Base-by-base conservation (phyloP, 345 rosid genomes). In the Corchorus olitorius region DNA sequence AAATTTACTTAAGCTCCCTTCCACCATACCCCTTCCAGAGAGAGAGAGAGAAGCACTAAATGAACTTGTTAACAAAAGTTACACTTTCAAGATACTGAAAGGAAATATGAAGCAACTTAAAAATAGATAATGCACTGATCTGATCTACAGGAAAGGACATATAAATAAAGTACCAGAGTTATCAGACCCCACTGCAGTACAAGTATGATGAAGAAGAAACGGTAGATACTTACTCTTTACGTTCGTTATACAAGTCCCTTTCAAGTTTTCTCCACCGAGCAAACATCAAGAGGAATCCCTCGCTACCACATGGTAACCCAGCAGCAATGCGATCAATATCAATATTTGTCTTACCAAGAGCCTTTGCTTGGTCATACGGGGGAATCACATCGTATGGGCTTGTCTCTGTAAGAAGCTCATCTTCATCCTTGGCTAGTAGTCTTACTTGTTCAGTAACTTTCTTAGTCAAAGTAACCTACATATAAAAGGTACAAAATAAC, bases 201-300 rank as follows among this genome's bases (percentile, higher is more conserved):
- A 75, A 43, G 39, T 73, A 53, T 64, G 14, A 76, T 41, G 27
- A 72, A 75, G 75, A 43, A 79, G 54, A 60, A 76, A 76, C 61
- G 58, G 37, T 48, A 37, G 66, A 49, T 45, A 81, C 94, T 85
- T 87, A 96, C 98, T 78, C 93, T 89, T 88, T 97, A 61, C 99
- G 95, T 84, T 94, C 99, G 78, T 89, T 97, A 81, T 94, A 97
- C 85, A 97, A 88, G 76, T 94, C 99, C 78, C 97, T 94, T 86
- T 94, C 97, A 72, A 94, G 96, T 90, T 97, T 97, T 84, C 87
- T 94, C 99, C 99, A 94, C 58, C 99, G 97, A 79, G 98, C 98
- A 90, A 76, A 94, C 99, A 97, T 97, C 88, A 97, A 88, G 80
- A 97, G 92, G 81, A 94, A 94, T 75, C 99, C 99, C 83, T 97